A percentile compares a stretch with the other conserved stretches of the same genome.
phyloP scores from a whole-genome alignment of 2,329 filamentous ascomycete genomes.

The Apiospora hydei region DNA sequence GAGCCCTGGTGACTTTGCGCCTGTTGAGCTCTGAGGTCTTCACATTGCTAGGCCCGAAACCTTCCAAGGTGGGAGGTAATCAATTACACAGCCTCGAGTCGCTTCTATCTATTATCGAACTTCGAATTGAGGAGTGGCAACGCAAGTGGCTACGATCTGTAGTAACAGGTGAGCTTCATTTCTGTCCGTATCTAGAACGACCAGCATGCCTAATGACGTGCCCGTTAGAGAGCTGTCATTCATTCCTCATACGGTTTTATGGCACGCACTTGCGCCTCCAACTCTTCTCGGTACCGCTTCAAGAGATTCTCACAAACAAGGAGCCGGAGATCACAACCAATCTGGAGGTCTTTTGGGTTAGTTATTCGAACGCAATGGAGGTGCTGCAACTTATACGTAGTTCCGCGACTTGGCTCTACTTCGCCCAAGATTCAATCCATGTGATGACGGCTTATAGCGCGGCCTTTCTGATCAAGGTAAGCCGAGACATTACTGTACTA shows the following conservation, averaged over 20 bases:
- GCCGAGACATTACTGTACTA: background rate
- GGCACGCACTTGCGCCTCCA: slow-evolving; percentile 47
- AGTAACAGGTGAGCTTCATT: slow-evolving; percentile 22
- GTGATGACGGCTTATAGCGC: slow-evolving; percentile 52
- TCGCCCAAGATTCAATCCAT: slow-evolving; percentile 50
- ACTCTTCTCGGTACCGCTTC: slow-evolving; percentile 46
- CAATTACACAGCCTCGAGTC: slow-evolving; percentile 35
- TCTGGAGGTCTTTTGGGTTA: slow-evolving; percentile 43
- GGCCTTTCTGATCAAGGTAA: slow-evolving; percentile 47
- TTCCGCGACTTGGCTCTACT: slow-evolving; percentile 44
- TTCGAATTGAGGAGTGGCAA: slow-evolving; percentile 37
- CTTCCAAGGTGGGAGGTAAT: slow-evolving; percentile 23
- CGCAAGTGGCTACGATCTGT: slow-evolving; percentile 31
- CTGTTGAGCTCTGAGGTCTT: slow-evolving; percentile 46
- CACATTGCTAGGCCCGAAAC: slow-evolving; percentile 34
- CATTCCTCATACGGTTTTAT: slow-evolving; percentile 48
- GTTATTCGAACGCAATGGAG: slow-evolving; percentile 44
- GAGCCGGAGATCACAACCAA: slow-evolving; percentile 36
- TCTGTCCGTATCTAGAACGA: background rate
- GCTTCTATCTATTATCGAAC: slow-evolving; percentile 34
- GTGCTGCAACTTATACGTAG: slow-evolving; percentile 43
- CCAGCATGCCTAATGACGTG: background rate
- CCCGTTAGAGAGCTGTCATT: slow-evolving; percentile 38
- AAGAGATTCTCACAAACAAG: slow-evolving; percentile 40
- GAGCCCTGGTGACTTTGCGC: slow-evolving; percentile 46